Base-by-base conservation (phyloP, 2,329 filamentous ascomycete genomes). In the Chaetomiaceae sp. region DNA sequence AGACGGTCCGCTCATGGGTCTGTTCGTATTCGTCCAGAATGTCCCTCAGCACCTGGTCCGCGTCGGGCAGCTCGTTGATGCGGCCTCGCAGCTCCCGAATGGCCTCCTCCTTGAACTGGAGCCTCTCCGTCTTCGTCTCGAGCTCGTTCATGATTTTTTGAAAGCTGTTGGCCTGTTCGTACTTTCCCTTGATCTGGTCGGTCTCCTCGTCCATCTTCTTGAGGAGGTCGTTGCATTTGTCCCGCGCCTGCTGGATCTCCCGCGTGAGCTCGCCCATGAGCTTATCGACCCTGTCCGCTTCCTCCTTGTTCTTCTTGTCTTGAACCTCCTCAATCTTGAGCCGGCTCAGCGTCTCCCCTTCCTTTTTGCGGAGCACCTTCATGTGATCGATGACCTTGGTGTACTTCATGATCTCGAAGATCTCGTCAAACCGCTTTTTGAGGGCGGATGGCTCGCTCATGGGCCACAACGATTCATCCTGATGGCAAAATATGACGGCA, bases 301-400 rank as follows among this genome's bases (percentile, higher is more conserved):
- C 85, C 49, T 93, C 86, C 62, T 96, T 97, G 64, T 93, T 85
- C 38, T 78, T 71, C 63, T 93, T 93, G 54, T 86, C 82, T 53
- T 89, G 79, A 33, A 81, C 74, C 61, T 95, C 88, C 49, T 85
- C 77, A 35, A 84, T 79, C 59, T 87, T 88, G 47, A 85, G 76
- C 50, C 83, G 79, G 14, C 72, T 77, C 9, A 97, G 74, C 51
- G 91, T 78, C 53, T 86, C 81, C 29, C 83, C 84, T 55, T 95
- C 84, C 54, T 83, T 84, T 68, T 97, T 98, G 32, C 84, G 78
- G 40, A 97, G 73, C 9, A 82, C 65, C 62, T 95, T 96, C 62
- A 98, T 86, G 63, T 95, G 95, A 37, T 96, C 90, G 50, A 98
- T 95, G 15, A 90, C 93, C 61, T 95, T 96, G 27, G 90, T 95